Percentiles rank a stretch among this genome's conserved stretches.
phyloP scores from a whole-genome alignment of 2,329 filamentous ascomycete genomes.

The Alternaria ventricosa region DNA sequence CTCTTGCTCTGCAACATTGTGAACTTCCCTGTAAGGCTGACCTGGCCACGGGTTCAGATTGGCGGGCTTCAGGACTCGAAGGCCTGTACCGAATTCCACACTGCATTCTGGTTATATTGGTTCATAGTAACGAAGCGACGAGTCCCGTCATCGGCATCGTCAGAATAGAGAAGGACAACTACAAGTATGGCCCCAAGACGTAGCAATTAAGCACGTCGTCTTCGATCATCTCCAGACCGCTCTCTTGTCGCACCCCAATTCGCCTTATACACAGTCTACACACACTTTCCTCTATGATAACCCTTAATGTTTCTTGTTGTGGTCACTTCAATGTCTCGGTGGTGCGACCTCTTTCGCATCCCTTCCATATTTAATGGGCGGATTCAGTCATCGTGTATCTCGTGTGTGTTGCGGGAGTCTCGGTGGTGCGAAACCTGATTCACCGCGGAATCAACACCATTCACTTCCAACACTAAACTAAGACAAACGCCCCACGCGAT shows the following conservation, averaged over 20 bases:
- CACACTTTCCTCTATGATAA: neutral
- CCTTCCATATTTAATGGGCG: too few relatives aligned
- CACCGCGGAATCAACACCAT: neutral
- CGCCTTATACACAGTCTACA: neutral
- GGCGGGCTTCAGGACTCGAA: neutral
- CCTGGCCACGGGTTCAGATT: neutral
- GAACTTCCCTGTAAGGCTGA: neutral
- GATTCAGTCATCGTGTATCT: too few relatives aligned
- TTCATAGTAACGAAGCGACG: neutral
- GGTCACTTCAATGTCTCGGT: neutral
- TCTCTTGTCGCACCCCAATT: neutral
- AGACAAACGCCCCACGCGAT: neutral
- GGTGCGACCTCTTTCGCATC: too few relatives aligned
- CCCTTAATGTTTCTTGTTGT: neutral
- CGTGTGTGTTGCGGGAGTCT: too few relatives aligned
- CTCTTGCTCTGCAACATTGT: neutral
- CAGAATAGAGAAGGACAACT: neutral
- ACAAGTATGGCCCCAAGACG: neutral
- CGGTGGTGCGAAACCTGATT: neutral
- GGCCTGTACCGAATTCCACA: neutral
- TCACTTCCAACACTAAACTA: neutral
- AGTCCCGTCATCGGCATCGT: neutral
- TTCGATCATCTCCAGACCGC: neutral
- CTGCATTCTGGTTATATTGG: neutral
- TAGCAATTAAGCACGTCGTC: neutral